Percentiles rank a stretch among this genome's conserved stretches.
phyloP scores from a whole-genome alignment of 2,329 filamentous ascomycete species.

The Monilinia aucupariae region DNA sequence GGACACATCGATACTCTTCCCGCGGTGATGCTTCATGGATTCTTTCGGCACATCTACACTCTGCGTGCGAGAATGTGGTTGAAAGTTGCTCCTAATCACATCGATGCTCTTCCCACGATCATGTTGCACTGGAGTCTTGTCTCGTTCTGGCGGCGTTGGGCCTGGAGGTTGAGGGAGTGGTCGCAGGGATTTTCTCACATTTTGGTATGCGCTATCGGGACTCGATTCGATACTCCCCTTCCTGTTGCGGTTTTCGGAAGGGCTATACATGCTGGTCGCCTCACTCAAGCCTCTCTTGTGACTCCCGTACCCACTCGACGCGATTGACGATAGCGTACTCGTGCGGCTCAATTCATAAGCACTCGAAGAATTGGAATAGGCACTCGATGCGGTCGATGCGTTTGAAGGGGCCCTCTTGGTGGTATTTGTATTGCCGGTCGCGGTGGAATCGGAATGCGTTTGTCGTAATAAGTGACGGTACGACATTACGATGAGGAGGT shows the following conservation, averaged over 20 bases:
- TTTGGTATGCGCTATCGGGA: slow-evolving; percentile 63
- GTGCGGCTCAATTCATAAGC: slow-evolving; percentile 53
- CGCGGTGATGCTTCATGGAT: slow-evolving; percentile 37
- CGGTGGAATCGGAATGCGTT: slow-evolving; percentile 46
- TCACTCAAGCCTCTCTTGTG: slow-evolving; percentile 77
- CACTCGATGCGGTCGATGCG: slow-evolving; percentile 64
- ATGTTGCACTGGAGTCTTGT: slow-evolving; percentile 31
- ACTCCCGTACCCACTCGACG: slow-evolving; percentile 55
- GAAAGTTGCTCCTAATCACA: slow-evolving; percentile 49
- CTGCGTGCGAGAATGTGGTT: slow-evolving; percentile 40
- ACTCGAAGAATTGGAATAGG: slow-evolving; percentile 51
- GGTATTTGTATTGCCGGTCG: slow-evolving; percentile 14
- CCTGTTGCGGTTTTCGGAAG: slow-evolving; percentile 43
- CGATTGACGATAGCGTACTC: slow-evolving; percentile 67
- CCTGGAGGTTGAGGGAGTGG: slow-evolving; percentile 65
- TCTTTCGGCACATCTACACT: slow-evolving; percentile 58
- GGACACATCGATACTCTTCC: slow-evolving; percentile 19
- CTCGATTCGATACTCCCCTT: slow-evolving; percentile 39
- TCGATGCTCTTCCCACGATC: slow-evolving; percentile 54
- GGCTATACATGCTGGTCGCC: slow-evolving; percentile 50
- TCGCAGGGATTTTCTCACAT: slow-evolving; percentile 69
- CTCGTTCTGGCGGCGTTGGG: slow-evolving; percentile 38
- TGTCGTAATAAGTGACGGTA: slow-evolving; percentile 55
- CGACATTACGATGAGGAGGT: slow-evolving; percentile 43
- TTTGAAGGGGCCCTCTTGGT: slow-evolving; percentile 60